Evolutionary conservation across 1,284 basidiomycete genomes (phyloP), one percentile per base, ranked within the genome.

Genomic region (Amylostereum areolatum): DNA sequence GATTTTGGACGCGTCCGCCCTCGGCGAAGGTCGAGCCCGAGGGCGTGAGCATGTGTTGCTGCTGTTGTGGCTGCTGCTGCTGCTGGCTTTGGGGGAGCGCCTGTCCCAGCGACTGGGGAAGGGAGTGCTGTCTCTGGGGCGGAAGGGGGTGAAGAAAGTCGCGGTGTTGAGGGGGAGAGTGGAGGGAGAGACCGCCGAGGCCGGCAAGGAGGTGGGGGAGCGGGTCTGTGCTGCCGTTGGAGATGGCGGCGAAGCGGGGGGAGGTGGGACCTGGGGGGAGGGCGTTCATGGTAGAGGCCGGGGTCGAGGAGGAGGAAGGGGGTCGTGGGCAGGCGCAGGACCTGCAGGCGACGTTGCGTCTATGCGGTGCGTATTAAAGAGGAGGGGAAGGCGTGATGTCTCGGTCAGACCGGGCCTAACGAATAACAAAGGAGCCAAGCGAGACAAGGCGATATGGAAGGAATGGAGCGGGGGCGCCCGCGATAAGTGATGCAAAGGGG

Each of bases 1-100:
- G 65, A 59, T 90, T 89, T 58, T 83, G 84, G 10, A 90, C 85
- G 53, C 78, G 78, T 7, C 88, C 88, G 47, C 86, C 85, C 28
- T 77, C 65, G 40, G 83, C 80, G 54, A 91, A 82, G 5, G 80
- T 77, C 12, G 83, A 77, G 1, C 88, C 88, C 12, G 85, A 88
- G 3, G 88, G 89, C 3, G 89, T 90, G 52, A 91, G 75, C 42
- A 47, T 43, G 30, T 43, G 41, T n/a, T 43, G 41, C 28, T 43
- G 41, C 31, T 42, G 51, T 46, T 53, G 55, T 43, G 52, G 49
- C 25, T 48, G 52, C 24, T 52, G 48, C 18, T 44, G 34, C 35
- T 48, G 52, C 28, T 41, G 45, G 5, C 25, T 41, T n/a, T 52
- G 50, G n/a, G 41, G n/a, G 41, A 43, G 25, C 25, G 41, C 18